Percentiles rank a stretch among this genome's conserved stretches.
Evolutionary conservation across 345 rosid species (phyloP).

Genomic region (Heritiera fomes): DNA sequence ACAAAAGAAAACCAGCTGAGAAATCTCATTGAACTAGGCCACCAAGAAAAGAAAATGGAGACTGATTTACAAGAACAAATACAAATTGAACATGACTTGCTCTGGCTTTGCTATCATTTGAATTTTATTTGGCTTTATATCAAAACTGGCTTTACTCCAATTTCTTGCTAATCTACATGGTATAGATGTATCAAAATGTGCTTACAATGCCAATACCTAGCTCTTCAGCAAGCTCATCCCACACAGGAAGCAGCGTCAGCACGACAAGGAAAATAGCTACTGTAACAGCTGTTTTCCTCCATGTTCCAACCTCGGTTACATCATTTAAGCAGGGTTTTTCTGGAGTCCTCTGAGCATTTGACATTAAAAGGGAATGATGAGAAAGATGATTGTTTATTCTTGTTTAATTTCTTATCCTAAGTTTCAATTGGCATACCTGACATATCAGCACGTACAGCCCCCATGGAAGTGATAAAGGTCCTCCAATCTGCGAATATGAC

Average conservation of each 20-base stretch:
- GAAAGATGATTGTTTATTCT: constrained; percentile 7
- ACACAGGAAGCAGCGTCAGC: constrained; percentile 78
- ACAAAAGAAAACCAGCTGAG: background rate
- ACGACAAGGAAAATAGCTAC: constrained; percentile 57
- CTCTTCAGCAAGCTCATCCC: constrained; percentile 97
- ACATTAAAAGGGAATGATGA: background rate
- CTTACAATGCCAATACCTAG: constrained; percentile 88
- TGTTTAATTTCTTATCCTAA: background rate
- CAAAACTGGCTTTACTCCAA: constrained; percentile 22
- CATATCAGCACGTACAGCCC: constrained; percentile 88
- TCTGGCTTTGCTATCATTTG: constrained; percentile 12
- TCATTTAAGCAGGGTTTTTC: constrained; percentile 93
- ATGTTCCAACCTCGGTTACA: constrained; percentile 91
- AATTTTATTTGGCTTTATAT: constrained; percentile 3
- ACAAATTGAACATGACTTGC: background rate
- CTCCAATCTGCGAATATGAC: constrained; percentile 66
- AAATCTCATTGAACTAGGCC: background rate
- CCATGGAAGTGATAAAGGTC: constrained; percentile 94
- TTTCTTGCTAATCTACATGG: background rate
- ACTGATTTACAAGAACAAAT: background rate
- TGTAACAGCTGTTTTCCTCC: constrained; percentile 69
- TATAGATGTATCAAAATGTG: constrained; percentile 48
- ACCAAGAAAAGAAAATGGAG: background rate
- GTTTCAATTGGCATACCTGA: constrained; percentile 52
- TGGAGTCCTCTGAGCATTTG: constrained; percentile 62